Base-by-base conservation (phyloP, 805 yeast species). In the Ogataea henricii region DNA sequence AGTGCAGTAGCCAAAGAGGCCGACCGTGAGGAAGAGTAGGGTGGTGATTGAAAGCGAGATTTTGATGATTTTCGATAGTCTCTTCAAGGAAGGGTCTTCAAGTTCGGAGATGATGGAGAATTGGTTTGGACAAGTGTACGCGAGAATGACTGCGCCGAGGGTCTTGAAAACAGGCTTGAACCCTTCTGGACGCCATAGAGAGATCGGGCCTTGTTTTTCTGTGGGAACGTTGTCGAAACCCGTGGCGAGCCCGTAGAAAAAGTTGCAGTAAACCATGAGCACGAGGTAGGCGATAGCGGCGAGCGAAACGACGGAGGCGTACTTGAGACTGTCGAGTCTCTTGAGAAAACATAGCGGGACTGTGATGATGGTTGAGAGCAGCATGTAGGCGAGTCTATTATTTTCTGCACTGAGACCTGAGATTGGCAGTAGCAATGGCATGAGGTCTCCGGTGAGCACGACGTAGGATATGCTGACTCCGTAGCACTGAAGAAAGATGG, bases 121-220 rank as follows among this genome's bases (percentile, higher is more conserved):
- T 74, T 87, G 80, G 65, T 86, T 87, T 69, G 87, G 92, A 43
- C 94, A 89, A 0, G 92, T 86, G 65, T 78, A 87, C 1, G 95
- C 94, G 66, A 87, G 84, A 12, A 87, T 83, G 30, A 87, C 77
- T 47, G 87, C 83, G 21, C 88, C 86, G 58, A 87, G 83, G 6
- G 89, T 81, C 20, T 85, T 75, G 48, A 85, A 67, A 6, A 79
- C 62, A 1, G 78, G 76, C 43, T 68, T 68, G 25, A 66, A 50
- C 20, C 74, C 72, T 33, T 76, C 71, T 1, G 79, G 73, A n/a
- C 63, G 55, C 48, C 71, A 57, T 60, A 73, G 64, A 25, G 71
- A 67, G 6, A 80, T 53, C 1, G 63, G 65, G 9, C 83, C 83
- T 27, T 71, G 59, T 64, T 76, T 54, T 40, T 66, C 62, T 4